Conservation (phyloP, 2,329 filamentous ascomycete genomes). For the Dendryphion nanum region DNA sequence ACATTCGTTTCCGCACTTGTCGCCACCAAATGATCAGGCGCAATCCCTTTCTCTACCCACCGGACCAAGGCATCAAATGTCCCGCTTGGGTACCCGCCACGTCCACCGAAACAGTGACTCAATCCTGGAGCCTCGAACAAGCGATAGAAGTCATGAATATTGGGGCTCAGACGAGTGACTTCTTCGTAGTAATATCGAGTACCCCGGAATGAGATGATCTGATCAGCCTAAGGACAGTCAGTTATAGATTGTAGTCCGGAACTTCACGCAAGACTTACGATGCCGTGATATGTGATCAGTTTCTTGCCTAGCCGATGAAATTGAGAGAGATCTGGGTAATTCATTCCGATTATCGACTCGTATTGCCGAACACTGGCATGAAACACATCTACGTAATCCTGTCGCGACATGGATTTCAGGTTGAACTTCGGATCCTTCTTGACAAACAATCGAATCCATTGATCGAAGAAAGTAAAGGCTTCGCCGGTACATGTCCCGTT, state of each 20-base stretch:
- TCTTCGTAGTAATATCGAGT: not conserved
- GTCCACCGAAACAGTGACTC: constrained; percentile 7
- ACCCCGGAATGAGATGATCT: not conserved
- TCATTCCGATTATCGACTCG: not conserved
- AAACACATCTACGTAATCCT: not conserved
- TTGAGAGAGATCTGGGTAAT: not conserved
- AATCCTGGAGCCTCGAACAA: constrained; percentile 13
- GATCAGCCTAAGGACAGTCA: constrained; percentile 1
- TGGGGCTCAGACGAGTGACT: not conserved
- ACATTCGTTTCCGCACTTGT: not conserved
- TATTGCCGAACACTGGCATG: not conserved
- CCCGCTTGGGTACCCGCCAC: constrained; percentile 6
- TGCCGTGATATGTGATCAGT: constrained; percentile 4
- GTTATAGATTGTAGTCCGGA: not conserved
- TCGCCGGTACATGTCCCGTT: constrained; percentile 1
- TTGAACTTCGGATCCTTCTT: constrained; percentile 2
- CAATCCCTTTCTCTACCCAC: constrained; percentile 14
- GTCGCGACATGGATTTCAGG: not conserved
- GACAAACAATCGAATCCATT: constrained; percentile 2
- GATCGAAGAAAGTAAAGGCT: not conserved
- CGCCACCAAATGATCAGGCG: constrained; percentile 4
- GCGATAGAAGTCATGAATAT: constrained; percentile 8
- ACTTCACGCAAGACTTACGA: not conserved
- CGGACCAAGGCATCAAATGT: constrained; percentile 7
- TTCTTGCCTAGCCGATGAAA: constrained; percentile 2